A percentile compares a stretch with the other conserved stretches of the same genome.
Evolutionary conservation across 1,139 yeast genomes (phyloP).

Genomic region (Yamadazyma diddensiae): DNA sequence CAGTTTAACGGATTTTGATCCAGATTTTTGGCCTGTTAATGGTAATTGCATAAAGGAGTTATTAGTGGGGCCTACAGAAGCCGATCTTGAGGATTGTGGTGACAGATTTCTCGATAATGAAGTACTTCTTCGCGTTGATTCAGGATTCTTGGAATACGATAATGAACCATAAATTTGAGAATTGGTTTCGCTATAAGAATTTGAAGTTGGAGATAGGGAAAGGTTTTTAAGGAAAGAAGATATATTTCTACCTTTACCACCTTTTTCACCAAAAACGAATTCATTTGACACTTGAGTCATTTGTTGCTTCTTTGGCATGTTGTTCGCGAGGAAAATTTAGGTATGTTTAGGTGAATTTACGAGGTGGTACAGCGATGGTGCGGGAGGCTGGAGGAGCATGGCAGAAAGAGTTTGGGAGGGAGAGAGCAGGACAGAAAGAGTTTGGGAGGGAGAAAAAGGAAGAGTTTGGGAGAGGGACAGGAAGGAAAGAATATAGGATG

Average conservation of each 20-base stretch:
- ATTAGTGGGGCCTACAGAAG: constrained; percentile 14
- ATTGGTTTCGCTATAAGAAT: constrained; percentile 26
- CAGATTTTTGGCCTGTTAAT: too few relatives aligned
- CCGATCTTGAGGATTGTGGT: constrained; percentile 17
- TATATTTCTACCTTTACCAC: constrained; percentile 64
- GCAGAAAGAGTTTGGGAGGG: not conserved
- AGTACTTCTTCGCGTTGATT: constrained; percentile 17
- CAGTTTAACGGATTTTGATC: too few relatives aligned
- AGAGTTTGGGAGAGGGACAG: too few relatives aligned
- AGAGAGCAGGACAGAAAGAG: not conserved
- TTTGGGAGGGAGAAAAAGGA: too few relatives aligned
- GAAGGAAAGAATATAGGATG: too few relatives aligned
- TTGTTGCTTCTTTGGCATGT: constrained; percentile 48
- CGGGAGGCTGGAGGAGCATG: too few relatives aligned
- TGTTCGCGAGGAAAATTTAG: constrained; percentile 3
- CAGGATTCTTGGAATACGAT: constrained; percentile 18
- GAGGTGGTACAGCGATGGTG: too few relatives aligned
- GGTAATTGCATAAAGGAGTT: constrained; percentile 12
- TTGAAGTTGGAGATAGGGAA: constrained; percentile 27
- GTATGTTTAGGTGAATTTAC: too few relatives aligned
- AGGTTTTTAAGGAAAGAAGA: constrained; percentile 56
- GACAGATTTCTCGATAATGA: too few relatives aligned
- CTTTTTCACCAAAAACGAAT: constrained; percentile 64
- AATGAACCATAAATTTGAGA: constrained; percentile 42
- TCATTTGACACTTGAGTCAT: constrained; percentile 64